A percentile compares a stretch with the other conserved stretches of the same genome.
These are phyloP conservation scores for Adiantum capillusveneris DNA, from an alignment of 75 land plant species.

Conservation along the genomic window DNA sequence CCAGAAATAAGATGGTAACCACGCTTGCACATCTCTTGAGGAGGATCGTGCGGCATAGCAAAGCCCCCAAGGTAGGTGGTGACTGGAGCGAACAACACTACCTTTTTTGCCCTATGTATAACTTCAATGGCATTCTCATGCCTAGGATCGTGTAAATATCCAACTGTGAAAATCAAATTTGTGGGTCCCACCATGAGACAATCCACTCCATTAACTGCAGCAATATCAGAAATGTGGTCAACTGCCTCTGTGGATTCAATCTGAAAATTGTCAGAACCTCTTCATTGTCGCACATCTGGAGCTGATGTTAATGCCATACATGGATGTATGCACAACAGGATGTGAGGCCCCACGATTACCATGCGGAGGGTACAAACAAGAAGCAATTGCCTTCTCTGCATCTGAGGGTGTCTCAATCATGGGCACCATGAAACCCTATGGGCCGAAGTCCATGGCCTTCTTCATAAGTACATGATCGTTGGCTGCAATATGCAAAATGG, in stretches of 20 bases:
- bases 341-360: slow-evolving; percentile 46
- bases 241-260: too few relatives aligned
- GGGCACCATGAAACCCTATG: too few relatives aligned
- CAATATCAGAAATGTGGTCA: too few relatives aligned
- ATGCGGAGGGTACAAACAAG: too few relatives aligned
- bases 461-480: too few relatives aligned
- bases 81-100: slow-evolving; percentile 26
- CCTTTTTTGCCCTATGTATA: slow-evolving; percentile 34
- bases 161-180: slow-evolving; percentile 62
- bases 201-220: slow-evolving; percentile 74
- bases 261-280: slow-evolving; percentile 17
- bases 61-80: slow-evolving; percentile 47
- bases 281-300: too few relatives aligned
- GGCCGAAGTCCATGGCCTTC: too few relatives aligned
- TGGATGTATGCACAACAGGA: slow-evolving; percentile 13
- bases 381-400: too few relatives aligned
- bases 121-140: slow-evolving; percentile 48
- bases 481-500: too few relatives aligned
- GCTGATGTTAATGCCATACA: too few relatives aligned
- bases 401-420: too few relatives aligned
- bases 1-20: slow-evolving; percentile 51
- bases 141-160: slow-evolving; percentile 61
- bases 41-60: slow-evolving; percentile 46
- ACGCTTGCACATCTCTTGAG: too few relatives aligned
- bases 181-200: slow-evolving; percentile 76